These are phyloP conservation scores for Vigna radiata DNA, from an alignment of 306 rosid genomes.

Conservation along the genomic window DNA sequence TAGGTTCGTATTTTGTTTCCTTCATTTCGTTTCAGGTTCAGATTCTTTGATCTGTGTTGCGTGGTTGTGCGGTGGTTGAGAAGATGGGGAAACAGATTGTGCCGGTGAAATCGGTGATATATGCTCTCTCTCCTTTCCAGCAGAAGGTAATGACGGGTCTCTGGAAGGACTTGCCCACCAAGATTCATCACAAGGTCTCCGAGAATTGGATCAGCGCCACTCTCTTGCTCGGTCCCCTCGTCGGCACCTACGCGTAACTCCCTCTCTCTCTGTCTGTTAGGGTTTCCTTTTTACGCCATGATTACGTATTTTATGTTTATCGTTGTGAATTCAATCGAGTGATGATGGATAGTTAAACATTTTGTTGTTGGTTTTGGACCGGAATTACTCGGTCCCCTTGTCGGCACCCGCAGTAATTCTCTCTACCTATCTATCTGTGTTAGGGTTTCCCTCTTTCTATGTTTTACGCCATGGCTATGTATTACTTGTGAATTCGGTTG, in stretches of 20 bases:
- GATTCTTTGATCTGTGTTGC: constrained; percentile 10
- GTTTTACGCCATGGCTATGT: not conserved
- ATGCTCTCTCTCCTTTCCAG: constrained; percentile 88
- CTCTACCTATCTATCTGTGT: not conserved
- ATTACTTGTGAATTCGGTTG: not conserved
- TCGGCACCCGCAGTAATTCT: constrained; percentile 61
- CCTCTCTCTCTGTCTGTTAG: not conserved
- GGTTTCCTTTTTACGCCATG: not conserved
- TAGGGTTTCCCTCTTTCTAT: not conserved
- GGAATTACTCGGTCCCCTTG: constrained; percentile 52
- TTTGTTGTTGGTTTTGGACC: too few species aligned
- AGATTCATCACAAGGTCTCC: constrained; percentile 88
- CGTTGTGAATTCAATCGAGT: not conserved
- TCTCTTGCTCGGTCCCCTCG: constrained; percentile 71
- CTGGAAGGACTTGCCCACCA: constrained; percentile 78
- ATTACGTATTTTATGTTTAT: not conserved
- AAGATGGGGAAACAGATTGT: constrained; percentile 75
- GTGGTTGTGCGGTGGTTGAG: not conserved
- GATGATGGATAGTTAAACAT: too few species aligned
- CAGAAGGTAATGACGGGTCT: constrained; percentile 88
- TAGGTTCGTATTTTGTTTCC: not conserved
- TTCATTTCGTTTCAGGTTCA: not conserved
- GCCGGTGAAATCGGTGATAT: constrained; percentile 79
- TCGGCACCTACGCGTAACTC: constrained; percentile 65
- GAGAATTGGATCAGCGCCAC: constrained; percentile 86